phyloP scores from a whole-genome alignment of 225 moss, liverwort and hornwort genomes.

The Climacium dendroides region DNA sequence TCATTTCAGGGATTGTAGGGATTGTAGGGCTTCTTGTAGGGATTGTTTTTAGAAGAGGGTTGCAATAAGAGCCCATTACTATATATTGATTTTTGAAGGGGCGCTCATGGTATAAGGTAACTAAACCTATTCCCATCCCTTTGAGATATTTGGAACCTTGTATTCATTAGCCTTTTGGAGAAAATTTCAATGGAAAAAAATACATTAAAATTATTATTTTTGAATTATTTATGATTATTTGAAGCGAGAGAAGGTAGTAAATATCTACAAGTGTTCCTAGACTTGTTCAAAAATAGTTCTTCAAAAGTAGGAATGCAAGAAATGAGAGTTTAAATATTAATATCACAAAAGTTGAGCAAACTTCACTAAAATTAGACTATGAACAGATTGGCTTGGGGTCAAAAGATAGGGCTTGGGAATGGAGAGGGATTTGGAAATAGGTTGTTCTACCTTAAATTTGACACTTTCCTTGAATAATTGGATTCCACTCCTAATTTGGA shows the following conservation, averaged over 20 bases:
- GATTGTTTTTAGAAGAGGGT: no score
- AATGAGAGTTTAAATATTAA: not conserved
- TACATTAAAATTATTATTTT: not conserved
- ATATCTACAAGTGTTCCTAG: not conserved
- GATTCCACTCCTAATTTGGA: not conserved
- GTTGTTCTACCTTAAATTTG: not conserved
- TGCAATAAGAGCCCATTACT: no score
- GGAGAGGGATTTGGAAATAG: accelerated
- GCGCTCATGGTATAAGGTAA: not conserved
- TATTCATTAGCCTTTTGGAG: not conserved
- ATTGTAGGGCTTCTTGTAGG: no score
- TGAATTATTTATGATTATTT: not conserved
- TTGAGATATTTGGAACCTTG: not conserved
- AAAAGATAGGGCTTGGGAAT: not conserved
- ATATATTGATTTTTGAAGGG: not conserved
- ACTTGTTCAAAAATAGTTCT: accelerated
- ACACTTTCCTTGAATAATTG: not conserved
- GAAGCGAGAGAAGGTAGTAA: not conserved
- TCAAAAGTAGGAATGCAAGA: not conserved
- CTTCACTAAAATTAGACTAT: not conserved
- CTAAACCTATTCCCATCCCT: not conserved
- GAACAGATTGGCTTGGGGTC: accelerated
- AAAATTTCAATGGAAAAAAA: no score
- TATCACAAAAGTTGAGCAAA: accelerated
- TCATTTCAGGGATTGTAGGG: no score